These are phyloP conservation scores for Obelidium mucronatum DNA, from an alignment of 192 early-diverging fungal species.

Conservation along the genomic window DNA sequence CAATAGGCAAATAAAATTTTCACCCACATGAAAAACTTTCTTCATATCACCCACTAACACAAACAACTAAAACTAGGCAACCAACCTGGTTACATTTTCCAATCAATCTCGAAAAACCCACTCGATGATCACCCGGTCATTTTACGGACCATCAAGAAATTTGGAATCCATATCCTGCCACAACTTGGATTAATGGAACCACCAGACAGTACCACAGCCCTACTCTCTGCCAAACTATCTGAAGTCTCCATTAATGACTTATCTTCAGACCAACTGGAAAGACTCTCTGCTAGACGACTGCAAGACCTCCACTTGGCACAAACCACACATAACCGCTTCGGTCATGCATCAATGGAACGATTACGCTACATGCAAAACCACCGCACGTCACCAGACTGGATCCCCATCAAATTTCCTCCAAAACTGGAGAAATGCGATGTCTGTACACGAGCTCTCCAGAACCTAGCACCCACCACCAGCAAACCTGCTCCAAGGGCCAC, in stretches of 20 bases:
- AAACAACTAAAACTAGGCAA: too few species aligned
- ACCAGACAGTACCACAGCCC: neutral
- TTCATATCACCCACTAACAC: too few species aligned
- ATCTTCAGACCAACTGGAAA: neutral
- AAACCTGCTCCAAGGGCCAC: neutral
- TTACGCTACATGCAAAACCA: conserved; percentile 24
- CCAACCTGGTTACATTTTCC: neutral
- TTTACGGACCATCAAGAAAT: neutral
- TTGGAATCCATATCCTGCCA: conserved; percentile 7
- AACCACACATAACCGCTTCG: conserved; percentile 23
- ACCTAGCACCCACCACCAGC: neutral
- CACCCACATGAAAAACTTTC: too few species aligned
- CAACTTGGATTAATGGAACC: neutral
- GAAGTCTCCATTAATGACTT: neutral
- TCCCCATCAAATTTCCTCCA: neutral
- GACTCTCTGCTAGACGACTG: too few species aligned
- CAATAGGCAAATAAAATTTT: too few species aligned
- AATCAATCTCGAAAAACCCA: neutral
- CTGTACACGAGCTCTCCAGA: neutral
- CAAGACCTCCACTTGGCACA: neutral
- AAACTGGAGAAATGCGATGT: neutral
- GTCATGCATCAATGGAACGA: conserved; percentile 40
- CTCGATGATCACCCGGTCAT: neutral
- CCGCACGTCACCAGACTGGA: neutral
- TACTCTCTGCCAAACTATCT: neutral